Evolutionary conservation across 768 basidiomycete species (phyloP).

Genomic region (Termitomyces titanicus): DNA sequence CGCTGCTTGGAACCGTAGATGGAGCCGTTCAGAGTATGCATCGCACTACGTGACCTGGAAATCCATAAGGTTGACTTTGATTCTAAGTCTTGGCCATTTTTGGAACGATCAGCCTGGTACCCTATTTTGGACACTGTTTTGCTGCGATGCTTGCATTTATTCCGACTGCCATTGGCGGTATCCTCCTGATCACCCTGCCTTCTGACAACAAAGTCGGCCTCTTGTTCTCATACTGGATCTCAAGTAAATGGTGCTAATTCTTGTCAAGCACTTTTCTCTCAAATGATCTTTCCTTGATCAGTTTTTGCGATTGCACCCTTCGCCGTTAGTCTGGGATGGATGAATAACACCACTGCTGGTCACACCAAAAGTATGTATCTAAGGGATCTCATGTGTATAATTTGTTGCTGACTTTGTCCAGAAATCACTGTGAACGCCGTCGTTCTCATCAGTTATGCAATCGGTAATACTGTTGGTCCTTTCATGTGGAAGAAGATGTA

Average conservation of each 20-base stretch:
- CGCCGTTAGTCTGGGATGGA: conserved; percentile 68
- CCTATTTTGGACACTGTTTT: conserved; percentile 63
- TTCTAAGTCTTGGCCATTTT: conserved; percentile 42
- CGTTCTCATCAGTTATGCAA: conserved; percentile 65
- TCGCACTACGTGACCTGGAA: neutral
- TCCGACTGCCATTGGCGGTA: conserved; percentile 66
- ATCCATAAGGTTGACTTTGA: neutral
- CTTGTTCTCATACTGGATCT: conserved; percentile 72
- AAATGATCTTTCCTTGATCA: conserved; percentile 19
- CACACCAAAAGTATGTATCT: conserved; percentile 67
- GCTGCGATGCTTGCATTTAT: conserved; percentile 58
- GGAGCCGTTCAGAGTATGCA: conserved; percentile 65
- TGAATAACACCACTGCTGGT: conserved; percentile 57
- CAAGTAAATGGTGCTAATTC: conserved; percentile 40
- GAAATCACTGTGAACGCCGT: conserved; percentile 75
- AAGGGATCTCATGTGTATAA: neutral
- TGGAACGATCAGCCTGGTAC: conserved; percentile 48
- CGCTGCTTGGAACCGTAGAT: conserved; percentile 72
- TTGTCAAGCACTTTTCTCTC: neutral
- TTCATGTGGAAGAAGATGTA: conserved; percentile 77
- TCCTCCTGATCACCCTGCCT: conserved; percentile 64
- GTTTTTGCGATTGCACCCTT: conserved; percentile 66
- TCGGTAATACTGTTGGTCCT: conserved; percentile 72
- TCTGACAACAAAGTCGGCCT: conserved; percentile 63
- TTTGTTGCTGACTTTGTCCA: conserved; percentile 18